Base-by-base conservation (phyloP, 2,329 filamentous ascomycete genomes). In the Cordyceps farinosa region DNA sequence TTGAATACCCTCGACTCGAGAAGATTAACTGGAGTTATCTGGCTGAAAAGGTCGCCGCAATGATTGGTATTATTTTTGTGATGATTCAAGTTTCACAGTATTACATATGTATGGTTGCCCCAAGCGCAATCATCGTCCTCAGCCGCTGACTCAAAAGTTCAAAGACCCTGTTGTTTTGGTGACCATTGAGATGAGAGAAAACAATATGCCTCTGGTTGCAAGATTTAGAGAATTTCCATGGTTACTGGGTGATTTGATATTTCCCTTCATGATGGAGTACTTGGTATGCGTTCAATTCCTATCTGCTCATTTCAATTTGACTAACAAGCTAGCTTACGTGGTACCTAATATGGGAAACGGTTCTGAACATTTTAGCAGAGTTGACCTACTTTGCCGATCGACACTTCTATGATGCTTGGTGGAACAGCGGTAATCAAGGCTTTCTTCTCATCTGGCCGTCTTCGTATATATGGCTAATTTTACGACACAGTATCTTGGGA, bases 261-360 rank as follows among this genome's bases (percentile, higher is more conserved):
- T 93, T 65, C 90, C 90, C 0, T 88, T 94, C 66, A 85, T 93
- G 76, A 86, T 92, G 75, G 90, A 93, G 72, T 91, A 92, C 66
- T 75, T 93, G 59, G 78, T 81, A 67, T 66, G 74, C 65, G 30
- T 30, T 22, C 4, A 38, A 1, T 17, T 30, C 22, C 45, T 15
- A 30, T 5, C 22, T 44, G 40, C 11, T 45, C 36, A 8, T 58
- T 48, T 40, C 13, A 27, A 27, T 34, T 32, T 32, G 2, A 51
- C 36, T n/a, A 29, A 30, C 17, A 7, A 5, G 9, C 38, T 57
- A 80, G 76, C 82, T 91, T 63, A 82, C 86, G 0, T 94, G 90
- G 88, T 93, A 92, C 72, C 82, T 94, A 34, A 92, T 93, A 67
- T 94, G 90, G 90, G 87, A 89, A 73, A 86, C 85, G 3, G 84